Evolutionary conservation across 257 asterid genomes (phyloP), one percentile per base, ranked within the genome.

Genomic region (Nicotiana obtusifolia): DNA sequence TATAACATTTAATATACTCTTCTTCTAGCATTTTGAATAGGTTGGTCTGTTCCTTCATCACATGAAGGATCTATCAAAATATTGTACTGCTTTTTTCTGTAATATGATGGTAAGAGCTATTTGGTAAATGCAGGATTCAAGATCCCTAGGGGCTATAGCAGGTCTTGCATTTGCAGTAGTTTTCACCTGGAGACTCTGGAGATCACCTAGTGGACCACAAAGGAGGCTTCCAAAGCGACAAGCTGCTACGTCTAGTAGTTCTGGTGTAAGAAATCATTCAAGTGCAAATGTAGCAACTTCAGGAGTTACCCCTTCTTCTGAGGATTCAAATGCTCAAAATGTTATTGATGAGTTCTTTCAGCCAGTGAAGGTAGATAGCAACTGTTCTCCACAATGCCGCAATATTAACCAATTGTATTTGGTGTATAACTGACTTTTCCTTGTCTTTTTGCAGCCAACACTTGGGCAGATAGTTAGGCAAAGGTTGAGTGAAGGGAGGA

Each of bases 401-500:
- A 49, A 44, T 15, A 75, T 75, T 47, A 47, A 49, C 7, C 3
- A 49, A 75, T 49, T 75, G 62, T 26, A 24, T 16, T 75, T 7
- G 14, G 64, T 49, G 80, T 49, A 49, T 49, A 49, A 26, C 28
- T 75, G 28, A 26, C 76, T 65, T 64, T 14, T 80, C 26, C 54
- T 37, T 9, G 47, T 82, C 16, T 47, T 68, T 24, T 10, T 86
- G 89, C 97, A 93, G 98, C 97, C 94, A 85, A 93, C 98, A 84
- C 89, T 95, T 78, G 89, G 93, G 86, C 97, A 95, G 85, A 86
- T 91, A 80, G 92, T 95, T 84, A 90, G 95, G 81, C 97, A 93
- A 86, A 90, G 95, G 89, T 84, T 95, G 83, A 88, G 91, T 76
- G 98, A 92, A 88, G 99, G 98, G 87, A 92, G 97, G 87, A 95